Percentiles rank a stretch among this genome's conserved stretches.
phyloP scores from a whole-genome alignment of 257 asterid species.

The Nicotiana paniculata region DNA sequence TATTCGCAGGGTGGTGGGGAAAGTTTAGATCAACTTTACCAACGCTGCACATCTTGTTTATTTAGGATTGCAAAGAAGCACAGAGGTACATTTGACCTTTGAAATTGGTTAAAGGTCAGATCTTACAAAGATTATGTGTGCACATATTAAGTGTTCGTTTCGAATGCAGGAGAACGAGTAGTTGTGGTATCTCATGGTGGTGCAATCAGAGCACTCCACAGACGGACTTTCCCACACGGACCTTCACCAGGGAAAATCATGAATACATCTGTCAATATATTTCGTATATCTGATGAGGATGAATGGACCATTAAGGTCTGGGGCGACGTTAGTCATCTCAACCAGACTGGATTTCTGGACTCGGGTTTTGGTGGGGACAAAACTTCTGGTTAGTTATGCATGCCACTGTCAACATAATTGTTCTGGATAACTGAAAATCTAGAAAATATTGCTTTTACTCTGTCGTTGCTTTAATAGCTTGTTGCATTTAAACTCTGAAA shows the following conservation, averaged over 20 bases:
- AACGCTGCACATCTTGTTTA: conserved; percentile 58
- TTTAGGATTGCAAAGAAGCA: conserved; percentile 59
- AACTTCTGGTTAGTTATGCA: conserved; percentile 53
- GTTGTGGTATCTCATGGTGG: conserved; percentile 89
- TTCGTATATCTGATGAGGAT: conserved; percentile 47
- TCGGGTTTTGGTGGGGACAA: conserved; percentile 87
- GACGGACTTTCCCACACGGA: conserved; percentile 47
- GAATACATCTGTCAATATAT: conserved; percentile 58
- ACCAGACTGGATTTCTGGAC: conserved; percentile 44
- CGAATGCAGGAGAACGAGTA: conserved; percentile 65
- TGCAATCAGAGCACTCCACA: conserved; percentile 59
- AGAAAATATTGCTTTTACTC: too few relatives aligned
- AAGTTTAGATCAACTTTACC: conserved; percentile 65
- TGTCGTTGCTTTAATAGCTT: too few relatives aligned
- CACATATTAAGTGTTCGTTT: background rate
- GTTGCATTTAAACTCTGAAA: too few relatives aligned
- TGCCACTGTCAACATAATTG: background rate
- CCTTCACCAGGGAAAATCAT: conserved; percentile 38
- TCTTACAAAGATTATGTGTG: background rate
- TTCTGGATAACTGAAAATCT: too few relatives aligned
- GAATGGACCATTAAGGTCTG: conserved; percentile 67
- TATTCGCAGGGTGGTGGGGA: conserved; percentile 91
- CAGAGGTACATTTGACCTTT: conserved; percentile 28
- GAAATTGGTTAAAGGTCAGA: background rate
- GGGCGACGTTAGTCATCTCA: conserved; percentile 78